phyloP scores from a whole-genome alignment of 257 asterid genomes.

The Leptodermis oblonga region DNA sequence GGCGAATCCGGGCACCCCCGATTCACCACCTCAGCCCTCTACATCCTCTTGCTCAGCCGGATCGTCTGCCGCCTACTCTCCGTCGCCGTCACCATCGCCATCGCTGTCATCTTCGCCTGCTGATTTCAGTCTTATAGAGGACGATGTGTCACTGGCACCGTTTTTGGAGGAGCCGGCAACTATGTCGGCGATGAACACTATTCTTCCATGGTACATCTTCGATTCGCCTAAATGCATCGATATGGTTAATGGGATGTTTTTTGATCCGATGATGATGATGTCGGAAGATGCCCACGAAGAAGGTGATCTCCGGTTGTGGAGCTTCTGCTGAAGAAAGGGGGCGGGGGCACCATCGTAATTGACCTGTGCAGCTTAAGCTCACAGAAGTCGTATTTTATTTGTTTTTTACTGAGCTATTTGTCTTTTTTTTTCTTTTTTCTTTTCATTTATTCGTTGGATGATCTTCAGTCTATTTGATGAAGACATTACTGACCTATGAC shows the following conservation, averaged over 20 bases:
- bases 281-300: slow-evolving; percentile 45
- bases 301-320: slow-evolving; percentile 70
- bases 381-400: background rate
- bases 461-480: slow-evolving; percentile 34
- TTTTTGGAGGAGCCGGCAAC: background rate
- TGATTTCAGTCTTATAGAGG: slow-evolving; percentile 26
- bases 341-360: background rate
- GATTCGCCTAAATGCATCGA: slow-evolving; percentile 71
- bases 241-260: slow-evolving; percentile 53
- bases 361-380: background rate
- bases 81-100: slow-evolving; percentile 12
- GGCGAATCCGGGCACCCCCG: background rate
- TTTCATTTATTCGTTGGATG: slow-evolving; percentile 26
- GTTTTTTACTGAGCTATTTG: background rate
- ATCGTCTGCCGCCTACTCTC: background rate
- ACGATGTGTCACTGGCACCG: slow-evolving; percentile 4
- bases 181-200: slow-evolving; percentile 10
- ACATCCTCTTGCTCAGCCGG: slow-evolving; percentile 18
- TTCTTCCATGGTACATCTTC: slow-evolving; percentile 54
- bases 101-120: background rate
- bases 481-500: slow-evolving; percentile 29
- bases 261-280: slow-evolving; percentile 47
- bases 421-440: background rate
- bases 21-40: slow-evolving; percentile 19
- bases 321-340: slow-evolving; percentile 44